Base-by-base conservation (phyloP, 345 rosid species). In the Gossypium bickii region DNA sequence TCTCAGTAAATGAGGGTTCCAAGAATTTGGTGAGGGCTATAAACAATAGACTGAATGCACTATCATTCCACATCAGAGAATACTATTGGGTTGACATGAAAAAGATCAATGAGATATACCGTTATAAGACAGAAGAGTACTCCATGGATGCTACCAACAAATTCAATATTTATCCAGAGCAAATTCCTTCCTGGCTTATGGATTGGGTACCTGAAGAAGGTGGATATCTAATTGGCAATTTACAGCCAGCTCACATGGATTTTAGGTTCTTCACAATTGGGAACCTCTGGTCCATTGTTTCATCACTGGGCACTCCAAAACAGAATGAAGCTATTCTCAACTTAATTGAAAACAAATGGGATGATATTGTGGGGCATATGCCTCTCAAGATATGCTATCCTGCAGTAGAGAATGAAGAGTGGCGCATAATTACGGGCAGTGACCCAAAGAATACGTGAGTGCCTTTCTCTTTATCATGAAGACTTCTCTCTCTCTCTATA, bases 401-500 rank as follows among this genome's bases (percentile, higher is more conserved):
- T 72, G 98, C 99, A 38, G 69, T 95, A 64, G 92, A 95, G 87
- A 57, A 71, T 2, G 97, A 95, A 73, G 98, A 95, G 47, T 95
- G 99, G 99, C 97, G 90, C 59, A 93, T 95, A 53, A 89, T 91
- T 65, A 93, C 98, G 0, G 99, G 99, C 71, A 86, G 98, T 71
- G 99, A 95, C 81, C 99, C 99, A 17, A 95, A 95, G 81, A 95
- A 95, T 76, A 91, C 98, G 96, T 93, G 73, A 90, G 87, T 76
- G 57, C 45, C 73, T 17, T 25, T 75, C 20, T 8, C 20, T 64
- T 63, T 62, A 49, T 56, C 59, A 22, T 47, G 72, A 76, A 22
- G 2, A 17, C 20, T 27, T n/a, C 7, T 2, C 5, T 56, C 4
- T 57, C 15, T 57, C 13, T 10, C 27, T 20, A 13, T 57, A 15